A percentile compares a stretch with the other conserved stretches of the same genome.
Evolutionary conservation across 768 basidiomycete species (phyloP).

Genomic region (Russula brevipes): DNA sequence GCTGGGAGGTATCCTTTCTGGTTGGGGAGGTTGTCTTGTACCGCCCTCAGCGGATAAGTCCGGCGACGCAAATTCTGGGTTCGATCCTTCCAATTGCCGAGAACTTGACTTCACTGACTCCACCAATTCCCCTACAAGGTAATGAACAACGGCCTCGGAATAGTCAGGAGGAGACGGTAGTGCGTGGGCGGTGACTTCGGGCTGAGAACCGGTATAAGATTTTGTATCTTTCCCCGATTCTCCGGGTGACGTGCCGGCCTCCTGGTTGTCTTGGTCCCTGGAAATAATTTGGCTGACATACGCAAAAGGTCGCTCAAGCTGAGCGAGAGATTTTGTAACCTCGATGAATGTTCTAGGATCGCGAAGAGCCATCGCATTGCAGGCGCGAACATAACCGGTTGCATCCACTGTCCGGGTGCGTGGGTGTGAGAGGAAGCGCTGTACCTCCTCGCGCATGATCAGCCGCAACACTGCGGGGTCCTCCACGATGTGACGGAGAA

Average conservation of each 20-base stretch:
- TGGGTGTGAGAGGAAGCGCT: slow-evolving; percentile 70
- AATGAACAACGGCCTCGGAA: slow-evolving; percentile 58
- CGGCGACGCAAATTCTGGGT: slow-evolving; percentile 4
- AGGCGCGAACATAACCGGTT: slow-evolving; percentile 65
- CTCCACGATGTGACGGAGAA: slow-evolving; percentile 90
- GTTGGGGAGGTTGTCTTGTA: background rate
- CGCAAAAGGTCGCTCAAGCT: slow-evolving; percentile 59
- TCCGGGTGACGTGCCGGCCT: background rate
- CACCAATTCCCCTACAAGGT: slow-evolving; percentile 68
- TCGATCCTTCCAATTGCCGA: slow-evolving; percentile 11
- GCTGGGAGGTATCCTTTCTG: background rate
- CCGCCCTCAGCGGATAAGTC: slow-evolving; percentile 1
- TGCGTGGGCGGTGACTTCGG: slow-evolving; percentile 26
- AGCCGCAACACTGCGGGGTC: slow-evolving; percentile 56
- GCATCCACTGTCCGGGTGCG: slow-evolving; percentile 67
- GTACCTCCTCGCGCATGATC: slow-evolving; percentile 80
- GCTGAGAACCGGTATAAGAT: slow-evolving; percentile 6
- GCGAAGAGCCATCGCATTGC: slow-evolving; percentile 75
- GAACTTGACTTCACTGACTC: slow-evolving; percentile 41
- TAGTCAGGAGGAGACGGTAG: slow-evolving; percentile 37
- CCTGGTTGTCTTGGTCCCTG: slow-evolving; percentile 24
- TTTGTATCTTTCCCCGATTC: slow-evolving; percentile 27
- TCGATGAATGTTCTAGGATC: slow-evolving; percentile 74
- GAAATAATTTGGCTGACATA: slow-evolving; percentile 29
- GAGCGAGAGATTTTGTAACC: slow-evolving; percentile 63